phyloP scores from a whole-genome alignment of 2,329 filamentous ascomycete species.

The Neofusicoccum ribis region DNA sequence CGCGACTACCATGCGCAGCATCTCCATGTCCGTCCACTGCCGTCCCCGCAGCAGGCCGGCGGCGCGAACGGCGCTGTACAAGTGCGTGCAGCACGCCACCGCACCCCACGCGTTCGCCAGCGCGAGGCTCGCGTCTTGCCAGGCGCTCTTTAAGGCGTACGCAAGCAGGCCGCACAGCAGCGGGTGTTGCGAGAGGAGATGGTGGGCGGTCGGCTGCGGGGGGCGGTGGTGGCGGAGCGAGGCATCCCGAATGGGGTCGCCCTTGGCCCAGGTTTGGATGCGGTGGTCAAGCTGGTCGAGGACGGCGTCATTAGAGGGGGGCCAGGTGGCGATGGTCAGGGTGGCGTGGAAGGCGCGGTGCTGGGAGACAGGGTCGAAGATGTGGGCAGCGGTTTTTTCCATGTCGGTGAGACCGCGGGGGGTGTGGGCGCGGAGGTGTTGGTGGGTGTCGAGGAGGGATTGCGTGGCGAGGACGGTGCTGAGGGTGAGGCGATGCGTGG shows the following conservation, averaged over 20 bases:
- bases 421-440: conserved; percentile 30
- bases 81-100: conserved; percentile 39
- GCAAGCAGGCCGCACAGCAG: conserved; percentile 39
- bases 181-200: conserved; percentile 24
- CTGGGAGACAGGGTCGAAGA: conserved; percentile 16
- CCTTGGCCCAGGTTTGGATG: conserved; percentile 21
- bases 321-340: conserved; percentile 24
- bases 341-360: conserved; percentile 24
- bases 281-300: conserved; percentile 19
- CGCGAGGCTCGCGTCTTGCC: conserved; percentile 34
- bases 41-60: conserved; percentile 24
- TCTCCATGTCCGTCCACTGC: conserved; percentile 46
- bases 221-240: neutral
- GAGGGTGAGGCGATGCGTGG: conserved; percentile 29
- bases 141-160: conserved; percentile 35
- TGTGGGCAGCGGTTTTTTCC: conserved; percentile 13
- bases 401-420: conserved; percentile 20
- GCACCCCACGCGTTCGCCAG: conserved; percentile 44
- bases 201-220: conserved; percentile 17
- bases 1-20: conserved; percentile 22
- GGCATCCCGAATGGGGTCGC: neutral
- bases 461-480: conserved; percentile 36
- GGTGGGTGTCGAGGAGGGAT: conserved; percentile 38
- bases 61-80: conserved; percentile 46
- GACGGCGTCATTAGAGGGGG: conserved; percentile 23